Conservation (phyloP, 2,329 filamentous ascomycete species). For the Periconia sp. region DNA sequence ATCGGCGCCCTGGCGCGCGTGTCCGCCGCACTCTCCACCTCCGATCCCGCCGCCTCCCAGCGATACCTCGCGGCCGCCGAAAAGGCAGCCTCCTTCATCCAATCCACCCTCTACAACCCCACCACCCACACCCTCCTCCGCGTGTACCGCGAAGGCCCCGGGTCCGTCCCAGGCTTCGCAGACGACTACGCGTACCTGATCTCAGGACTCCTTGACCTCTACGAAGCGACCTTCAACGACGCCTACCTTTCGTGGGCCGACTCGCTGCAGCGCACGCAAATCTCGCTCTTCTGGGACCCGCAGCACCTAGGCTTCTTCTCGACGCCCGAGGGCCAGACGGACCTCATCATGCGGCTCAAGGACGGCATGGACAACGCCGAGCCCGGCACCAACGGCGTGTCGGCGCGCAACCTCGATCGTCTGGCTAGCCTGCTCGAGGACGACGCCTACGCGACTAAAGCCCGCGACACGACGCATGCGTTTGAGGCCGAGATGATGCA, state of each 20-base stretch:
- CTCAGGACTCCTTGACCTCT: constrained; percentile 79
- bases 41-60: constrained; percentile 60
- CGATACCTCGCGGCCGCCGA: constrained; percentile 68
- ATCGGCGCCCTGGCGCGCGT: constrained; percentile 80
- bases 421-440: constrained; percentile 71
- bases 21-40: constrained; percentile 64
- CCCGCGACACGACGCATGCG: constrained; percentile 73
- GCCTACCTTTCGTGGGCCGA: constrained; percentile 79
- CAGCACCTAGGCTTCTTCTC: constrained; percentile 69
- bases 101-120: constrained; percentile 70
- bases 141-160: constrained; percentile 69
- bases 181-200: constrained; percentile 95
- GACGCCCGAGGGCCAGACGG: constrained; percentile 62
- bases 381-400: constrained; percentile 85
- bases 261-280: constrained; percentile 76
- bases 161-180: constrained; percentile 73
- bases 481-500: constrained; percentile 92
- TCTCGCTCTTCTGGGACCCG: constrained; percentile 74
- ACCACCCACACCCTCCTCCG: constrained; percentile 66
- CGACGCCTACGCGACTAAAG: constrained; percentile 63
- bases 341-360: constrained; percentile 84
- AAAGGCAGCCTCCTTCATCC: constrained; percentile 72
- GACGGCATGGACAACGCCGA: constrained; percentile 93
- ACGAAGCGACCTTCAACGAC: constrained; percentile 78
- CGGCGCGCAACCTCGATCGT: constrained; percentile 84